Percentiles rank a stretch among this genome's conserved stretches.
phyloP scores from a whole-genome alignment of 2,329 filamentous ascomycete species.

The Penicillium sp. region DNA sequence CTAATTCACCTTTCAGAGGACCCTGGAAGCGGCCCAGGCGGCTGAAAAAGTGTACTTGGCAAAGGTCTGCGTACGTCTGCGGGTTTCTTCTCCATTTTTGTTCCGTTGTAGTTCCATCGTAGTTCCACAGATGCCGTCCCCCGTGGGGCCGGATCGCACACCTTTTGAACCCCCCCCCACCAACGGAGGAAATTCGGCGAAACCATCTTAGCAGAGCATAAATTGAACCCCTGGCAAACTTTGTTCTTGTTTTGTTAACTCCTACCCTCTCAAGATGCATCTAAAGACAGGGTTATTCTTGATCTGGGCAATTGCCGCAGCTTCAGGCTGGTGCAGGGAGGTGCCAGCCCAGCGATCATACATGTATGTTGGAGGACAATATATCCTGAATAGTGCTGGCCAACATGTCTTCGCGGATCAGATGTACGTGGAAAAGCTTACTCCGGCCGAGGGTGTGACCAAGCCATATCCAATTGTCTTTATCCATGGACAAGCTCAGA shows the following conservation, averaged over 20 bases:
- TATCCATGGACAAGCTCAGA: conserved; percentile 32
- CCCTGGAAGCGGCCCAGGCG: no score
- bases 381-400: conserved; percentile 15
- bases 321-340: conserved; percentile 7
- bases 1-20: no score
- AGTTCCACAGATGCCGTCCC: no score
- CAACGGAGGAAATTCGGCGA: neutral
- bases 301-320: conserved; percentile 8
- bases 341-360: conserved; percentile 21
- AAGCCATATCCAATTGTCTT: conserved; percentile 34
- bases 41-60: no score
- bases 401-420: conserved; percentile 28
- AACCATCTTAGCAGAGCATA: neutral
- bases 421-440: conserved; percentile 38
- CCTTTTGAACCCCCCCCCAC: no score
- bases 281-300: conserved; percentile 8
- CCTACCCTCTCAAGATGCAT: conserved; percentile 8
- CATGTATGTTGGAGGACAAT: conserved; percentile 33
- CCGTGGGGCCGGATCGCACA: no score
- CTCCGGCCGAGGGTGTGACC: conserved; percentile 18
- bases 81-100: no score
- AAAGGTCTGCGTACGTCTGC: no score
- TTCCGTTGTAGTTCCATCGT: no score
- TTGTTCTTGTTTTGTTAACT: neutral
- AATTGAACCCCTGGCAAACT: neutral